Evolutionary conservation across 805 yeast genomes (phyloP), one percentile per base, ranked within the genome.

Genomic region (Yarrowia phangngaensis): DNA sequence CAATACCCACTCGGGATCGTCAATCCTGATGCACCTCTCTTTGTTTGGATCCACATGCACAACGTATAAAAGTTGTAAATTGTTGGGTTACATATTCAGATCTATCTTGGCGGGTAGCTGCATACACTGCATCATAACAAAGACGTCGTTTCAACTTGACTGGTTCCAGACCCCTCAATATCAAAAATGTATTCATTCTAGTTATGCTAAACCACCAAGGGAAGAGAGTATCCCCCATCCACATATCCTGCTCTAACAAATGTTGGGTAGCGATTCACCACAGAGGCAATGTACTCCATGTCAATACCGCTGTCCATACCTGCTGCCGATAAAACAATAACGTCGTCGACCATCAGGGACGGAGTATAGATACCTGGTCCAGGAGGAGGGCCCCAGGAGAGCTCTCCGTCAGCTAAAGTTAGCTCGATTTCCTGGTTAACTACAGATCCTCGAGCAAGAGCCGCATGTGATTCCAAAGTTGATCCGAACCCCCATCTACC

Each of bases 401-500:
- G 24, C 45, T 38, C 45, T 4, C 17, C 9, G 11, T 41, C 35
- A 6, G 14, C 16, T 16, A 41, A 22, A 27, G 22, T 29, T 29
- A 41, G 35, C 6, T 14, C 35, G 23, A 41, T 30, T 27, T 41
- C 16, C 27, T 29, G 15, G 48, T 29, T 41, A 22, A 41, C 29
- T 15, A 30, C 29, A 4, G 48, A 41, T 14, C 48, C 48, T 28
- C 48, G 48, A 41, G 48, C 48, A 20, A 41, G 29, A 20, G 48
- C 35, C 28, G 35, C 20, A 16, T 26, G 29, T 3, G 48, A 41
- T 8, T 41, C 48, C 11, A 41, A 22, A 6, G 90, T 78, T 11
- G 95, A 80, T 2, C 94, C 97, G 58, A 84, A 80, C 50, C 92
- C 97, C 98, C 98, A 90, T 50, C 94, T 70, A 0, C 94, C 78